phyloP scores from a whole-genome alignment of 331 rosid species.

The Rhamnella rubrinervis region DNA sequence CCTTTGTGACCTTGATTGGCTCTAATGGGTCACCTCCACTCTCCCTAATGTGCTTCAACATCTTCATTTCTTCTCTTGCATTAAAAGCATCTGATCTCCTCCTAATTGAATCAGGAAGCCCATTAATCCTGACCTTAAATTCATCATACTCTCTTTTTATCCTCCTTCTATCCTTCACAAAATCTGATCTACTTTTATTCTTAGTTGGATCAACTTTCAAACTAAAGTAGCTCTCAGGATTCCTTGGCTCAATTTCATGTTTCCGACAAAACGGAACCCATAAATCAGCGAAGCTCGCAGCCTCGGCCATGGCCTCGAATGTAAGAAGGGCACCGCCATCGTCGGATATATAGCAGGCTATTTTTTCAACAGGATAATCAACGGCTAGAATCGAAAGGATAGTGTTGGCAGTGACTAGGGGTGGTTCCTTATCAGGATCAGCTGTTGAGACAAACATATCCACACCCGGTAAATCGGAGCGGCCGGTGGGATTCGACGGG shows the following conservation, averaged over 20 bases:
- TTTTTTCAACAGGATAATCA: conserved; percentile 88
- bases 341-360: conserved; percentile 79
- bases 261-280: conserved; percentile 95
- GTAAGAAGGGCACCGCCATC: conserved; percentile 87
- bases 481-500: conserved; percentile 75
- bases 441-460: conserved; percentile 89
- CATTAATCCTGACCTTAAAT: conserved; percentile 83
- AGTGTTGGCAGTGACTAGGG: conserved; percentile 77
- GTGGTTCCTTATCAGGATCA: conserved; percentile 90
- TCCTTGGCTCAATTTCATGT: conserved; percentile 77
- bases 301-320: conserved; percentile 97
- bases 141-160: conserved; percentile 90
- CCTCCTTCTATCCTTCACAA: conserved; percentile 88
- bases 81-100: conserved; percentile 91
- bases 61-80: conserved; percentile 91
- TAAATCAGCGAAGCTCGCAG: conserved; percentile 83
- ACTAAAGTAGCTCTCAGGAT: conserved; percentile 72
- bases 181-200: conserved; percentile 69
- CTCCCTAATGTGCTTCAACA: conserved; percentile 75
- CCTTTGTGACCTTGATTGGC: conserved; percentile 63
- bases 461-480: conserved; percentile 69
- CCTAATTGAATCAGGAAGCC: conserved; percentile 81
- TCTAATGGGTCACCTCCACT: conserved; percentile 57
- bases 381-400: conserved; percentile 78
- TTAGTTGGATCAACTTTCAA: conserved; percentile 78